Percentiles rank a stretch among this genome's conserved stretches.
These are phyloP conservation scores for Trifolium dubium DNA, from an alignment of 306 rosid genomes.

Conservation along the genomic window DNA sequence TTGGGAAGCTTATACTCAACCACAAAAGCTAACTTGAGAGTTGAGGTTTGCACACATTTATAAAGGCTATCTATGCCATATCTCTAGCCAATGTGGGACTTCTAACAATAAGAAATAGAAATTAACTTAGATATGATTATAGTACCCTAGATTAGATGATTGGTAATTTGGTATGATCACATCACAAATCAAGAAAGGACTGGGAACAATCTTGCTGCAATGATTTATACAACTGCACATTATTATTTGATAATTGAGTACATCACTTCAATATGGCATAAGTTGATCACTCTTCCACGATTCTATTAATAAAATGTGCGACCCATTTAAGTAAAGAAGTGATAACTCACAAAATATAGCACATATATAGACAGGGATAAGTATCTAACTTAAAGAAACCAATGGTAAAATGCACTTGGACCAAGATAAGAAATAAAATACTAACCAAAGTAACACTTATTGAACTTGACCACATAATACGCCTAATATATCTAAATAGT, in stretches of 20 bases:
- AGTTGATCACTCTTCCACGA: not conserved
- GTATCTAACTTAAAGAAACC: not conserved
- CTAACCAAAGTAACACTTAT: not conserved
- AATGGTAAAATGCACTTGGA: constrained; percentile 10
- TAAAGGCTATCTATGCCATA: too few species aligned
- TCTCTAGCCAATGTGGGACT: too few species aligned
- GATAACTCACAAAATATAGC: constrained; percentile 10
- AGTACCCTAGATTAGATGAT: not conserved
- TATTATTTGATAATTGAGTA: constrained; percentile 6
- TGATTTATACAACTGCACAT: not conserved
- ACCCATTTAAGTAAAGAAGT: not conserved
- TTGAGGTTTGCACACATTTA: too few species aligned
- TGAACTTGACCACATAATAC: constrained; percentile 4
- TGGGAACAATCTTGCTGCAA: constrained; percentile 13
- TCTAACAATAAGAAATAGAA: not conserved
- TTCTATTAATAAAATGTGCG: not conserved
- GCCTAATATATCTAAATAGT: not conserved
- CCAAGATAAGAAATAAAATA: not conserved
- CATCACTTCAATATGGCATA: constrained; percentile 15
- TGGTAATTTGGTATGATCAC: not conserved
- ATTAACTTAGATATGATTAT: not conserved
- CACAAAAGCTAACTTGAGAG: too few species aligned
- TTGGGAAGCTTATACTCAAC: too few species aligned
- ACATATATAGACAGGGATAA: not conserved
- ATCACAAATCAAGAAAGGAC: constrained; percentile 7